Evolutionary conservation across 2,329 filamentous ascomycete species (phyloP).

Genomic region (Cladophialophora immunda): DNA sequence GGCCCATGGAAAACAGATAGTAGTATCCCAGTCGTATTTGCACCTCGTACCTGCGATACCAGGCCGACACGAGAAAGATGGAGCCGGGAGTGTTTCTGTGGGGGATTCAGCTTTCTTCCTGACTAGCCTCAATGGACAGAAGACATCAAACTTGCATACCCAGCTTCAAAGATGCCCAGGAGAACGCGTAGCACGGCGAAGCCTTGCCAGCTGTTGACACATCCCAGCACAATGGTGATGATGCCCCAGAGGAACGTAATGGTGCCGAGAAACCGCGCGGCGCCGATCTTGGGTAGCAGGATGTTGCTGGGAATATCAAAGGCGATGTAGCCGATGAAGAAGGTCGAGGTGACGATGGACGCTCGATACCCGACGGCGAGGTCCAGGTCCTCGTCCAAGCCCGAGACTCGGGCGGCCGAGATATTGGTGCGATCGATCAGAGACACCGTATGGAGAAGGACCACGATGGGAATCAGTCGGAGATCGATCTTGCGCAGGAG

Average conservation of each 20-base stretch:
- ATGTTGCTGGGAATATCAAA: constrained; percentile 50
- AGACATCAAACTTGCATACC: constrained; percentile 9
- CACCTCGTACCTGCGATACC: constrained; percentile 36
- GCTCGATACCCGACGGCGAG: constrained; percentile 3
- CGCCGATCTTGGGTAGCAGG: constrained; percentile 13
- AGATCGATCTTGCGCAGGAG: constrained; percentile 55
- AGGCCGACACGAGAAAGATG: constrained; percentile 34
- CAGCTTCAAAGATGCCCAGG: constrained; percentile 69
- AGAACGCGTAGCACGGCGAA: constrained; percentile 48
- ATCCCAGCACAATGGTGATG: constrained; percentile 48
- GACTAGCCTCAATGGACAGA: not conserved
- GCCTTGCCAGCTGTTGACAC: constrained; percentile 40
- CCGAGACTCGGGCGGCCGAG: constrained; percentile 62
- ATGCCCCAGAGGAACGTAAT: constrained; percentile 52
- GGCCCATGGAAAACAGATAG: constrained; percentile 27
- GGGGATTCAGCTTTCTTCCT: constrained; percentile 1
- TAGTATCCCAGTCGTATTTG: constrained; percentile 32
- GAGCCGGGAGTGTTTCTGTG: constrained; percentile 28
- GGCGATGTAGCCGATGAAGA: constrained; percentile 32
- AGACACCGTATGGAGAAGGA: constrained; percentile 53
- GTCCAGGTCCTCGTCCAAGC: constrained; percentile 57
- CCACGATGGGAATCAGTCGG: constrained; percentile 53
- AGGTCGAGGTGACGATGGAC: constrained; percentile 18
- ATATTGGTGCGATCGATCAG: constrained; percentile 59
- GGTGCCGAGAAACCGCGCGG: constrained; percentile 16